phyloP scores from a whole-genome alignment of 1,139 yeast genomes.

The Blastobotrys aristatus region DNA sequence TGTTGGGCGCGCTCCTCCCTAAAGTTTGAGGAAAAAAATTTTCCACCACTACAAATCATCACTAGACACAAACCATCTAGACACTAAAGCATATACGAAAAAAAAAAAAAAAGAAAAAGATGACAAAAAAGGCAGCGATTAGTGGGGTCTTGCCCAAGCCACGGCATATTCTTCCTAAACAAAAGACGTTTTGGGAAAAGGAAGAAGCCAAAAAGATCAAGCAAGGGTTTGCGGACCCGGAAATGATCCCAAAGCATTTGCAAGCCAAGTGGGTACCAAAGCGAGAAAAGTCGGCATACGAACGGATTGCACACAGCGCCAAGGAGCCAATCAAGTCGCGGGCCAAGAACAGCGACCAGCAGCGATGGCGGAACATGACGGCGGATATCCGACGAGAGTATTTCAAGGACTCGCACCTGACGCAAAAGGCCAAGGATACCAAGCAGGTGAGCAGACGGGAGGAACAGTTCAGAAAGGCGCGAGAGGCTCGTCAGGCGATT shows the following conservation, averaged over 20 bases:
- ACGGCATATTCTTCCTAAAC: conserved; percentile 58
- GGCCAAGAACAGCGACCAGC: conserved; percentile 40
- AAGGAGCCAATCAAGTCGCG: conserved; percentile 36
- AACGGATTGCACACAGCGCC: conserved; percentile 51
- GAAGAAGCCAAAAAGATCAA: conserved; percentile 44
- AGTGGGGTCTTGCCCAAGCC: conserved; percentile 80
- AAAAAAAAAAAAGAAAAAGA: not conserved
- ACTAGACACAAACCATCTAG: no score
- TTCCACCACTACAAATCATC: not conserved
- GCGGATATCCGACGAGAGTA: conserved; percentile 71
- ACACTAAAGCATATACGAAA: no score
- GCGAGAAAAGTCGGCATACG: conserved; percentile 49
- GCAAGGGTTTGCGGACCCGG: conserved; percentile 70
- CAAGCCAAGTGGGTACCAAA: conserved; percentile 51
- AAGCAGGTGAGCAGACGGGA: conserved; percentile 30
- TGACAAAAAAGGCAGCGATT: conserved; percentile 8
- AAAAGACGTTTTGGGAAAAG: conserved; percentile 35
- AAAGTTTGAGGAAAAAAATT: not conserved
- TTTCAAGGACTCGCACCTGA: conserved; percentile 58
- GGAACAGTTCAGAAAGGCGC: conserved; percentile 30
- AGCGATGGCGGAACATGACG: conserved; percentile 51
- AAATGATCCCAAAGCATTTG: conserved; percentile 67
- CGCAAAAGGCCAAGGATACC: conserved; percentile 53
- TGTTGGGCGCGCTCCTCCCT: not conserved
- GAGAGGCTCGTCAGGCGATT: conserved; percentile 33